Evolutionary conservation across 139 green algal species (phyloP), one percentile per base, ranked within the genome.

Genomic region (Mesotaenium endlicherianum): DNA sequence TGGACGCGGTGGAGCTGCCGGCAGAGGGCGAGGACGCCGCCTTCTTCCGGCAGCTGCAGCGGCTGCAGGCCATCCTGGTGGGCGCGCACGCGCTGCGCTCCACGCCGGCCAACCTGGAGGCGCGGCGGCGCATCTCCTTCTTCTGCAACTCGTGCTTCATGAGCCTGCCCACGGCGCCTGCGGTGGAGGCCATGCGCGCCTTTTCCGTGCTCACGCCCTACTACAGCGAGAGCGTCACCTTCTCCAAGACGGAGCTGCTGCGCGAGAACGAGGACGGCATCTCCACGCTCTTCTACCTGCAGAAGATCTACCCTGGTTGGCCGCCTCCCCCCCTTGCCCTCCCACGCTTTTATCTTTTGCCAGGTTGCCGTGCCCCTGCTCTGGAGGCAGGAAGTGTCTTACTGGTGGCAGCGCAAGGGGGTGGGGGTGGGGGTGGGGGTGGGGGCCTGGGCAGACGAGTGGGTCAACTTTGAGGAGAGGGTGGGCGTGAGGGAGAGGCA

Each of bases 181-280:
- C 50, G n/a, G 77, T 85, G 44, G n/a, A 43, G n/a, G n/a, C 30
- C 31, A 88, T 88, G 83, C 77, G 81, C n/a, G 31, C 83, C 5
- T 87, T 88, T 53, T 85, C 26, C n/a, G 78, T 88, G 20, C 41
- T 88, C 38, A 88, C 83, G n/a, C 83, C 83, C 26, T 88, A 88
- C 26, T 88, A 88, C 26, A 81, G 69, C 39, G 83, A 88, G 70
- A 55, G 30, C 16, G 83, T 88, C 5, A 83, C 72, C 16, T 88
- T 84, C 3, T 81, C 44, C 6, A 45, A 81, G 31, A 36, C 85
- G 42, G 45, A 88, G 83, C 41, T 88, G 0, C 39, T 40, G 14
- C 11, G 60, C 40, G 60, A 81, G 79, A 88, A 88, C 26, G 76
- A 80, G 20, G 83, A 88, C 39, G 83, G 83, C 43, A 68, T 88